Conservation (phyloP, 2,329 filamentous ascomycete species). For the Aspergillus nomiae region DNA sequence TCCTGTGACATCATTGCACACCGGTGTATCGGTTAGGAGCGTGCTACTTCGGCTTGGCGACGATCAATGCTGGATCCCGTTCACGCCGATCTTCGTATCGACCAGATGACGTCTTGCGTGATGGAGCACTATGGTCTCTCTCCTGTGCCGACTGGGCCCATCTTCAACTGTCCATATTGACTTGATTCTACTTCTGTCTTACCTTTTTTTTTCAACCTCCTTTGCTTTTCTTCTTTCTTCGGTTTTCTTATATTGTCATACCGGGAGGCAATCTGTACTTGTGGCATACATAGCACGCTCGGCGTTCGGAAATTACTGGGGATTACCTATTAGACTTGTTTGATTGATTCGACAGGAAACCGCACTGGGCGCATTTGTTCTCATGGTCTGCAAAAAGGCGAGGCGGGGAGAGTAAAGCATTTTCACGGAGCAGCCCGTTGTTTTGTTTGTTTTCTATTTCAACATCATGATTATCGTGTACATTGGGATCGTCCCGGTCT, state of each 20-base stretch:
- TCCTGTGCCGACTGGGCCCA: slow-evolving; percentile 10
- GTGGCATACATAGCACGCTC: slow-evolving; percentile 38
- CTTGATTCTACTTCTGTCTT: slow-evolving; percentile 15
- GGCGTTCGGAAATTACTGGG: slow-evolving; percentile 35
- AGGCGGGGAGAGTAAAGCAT: slow-evolving; percentile 31
- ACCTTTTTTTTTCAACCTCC: slow-evolving; percentile 22
- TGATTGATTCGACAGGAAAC: slow-evolving; percentile 35
- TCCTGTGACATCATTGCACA: slow-evolving; percentile 34
- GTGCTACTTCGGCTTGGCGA: slow-evolving; percentile 24
- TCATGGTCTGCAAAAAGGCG: slow-evolving; percentile 34
- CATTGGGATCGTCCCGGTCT: slow-evolving; percentile 28
- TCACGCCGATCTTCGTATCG: slow-evolving; percentile 3
- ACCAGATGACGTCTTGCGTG: slow-evolving; percentile 1
- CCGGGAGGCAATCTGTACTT: slow-evolving; percentile 28
- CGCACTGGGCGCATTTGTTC: slow-evolving; percentile 38
- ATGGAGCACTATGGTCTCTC: background rate
- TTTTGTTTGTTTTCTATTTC: slow-evolving; percentile 16
- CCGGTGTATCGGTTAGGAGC: slow-evolving; percentile 20
- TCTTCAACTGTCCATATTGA: slow-evolving; percentile 16
- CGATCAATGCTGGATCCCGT: slow-evolving; percentile 18
- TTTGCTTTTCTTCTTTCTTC: slow-evolving; percentile 18
- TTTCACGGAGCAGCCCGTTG: slow-evolving; percentile 34
- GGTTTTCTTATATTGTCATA: slow-evolving; percentile 22
- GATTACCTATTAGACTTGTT: slow-evolving; percentile 35
- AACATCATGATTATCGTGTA: slow-evolving; percentile 23